Conservation (phyloP, 2,329 filamentous ascomycete genomes). For the Parascedosporium putredinis region DNA sequence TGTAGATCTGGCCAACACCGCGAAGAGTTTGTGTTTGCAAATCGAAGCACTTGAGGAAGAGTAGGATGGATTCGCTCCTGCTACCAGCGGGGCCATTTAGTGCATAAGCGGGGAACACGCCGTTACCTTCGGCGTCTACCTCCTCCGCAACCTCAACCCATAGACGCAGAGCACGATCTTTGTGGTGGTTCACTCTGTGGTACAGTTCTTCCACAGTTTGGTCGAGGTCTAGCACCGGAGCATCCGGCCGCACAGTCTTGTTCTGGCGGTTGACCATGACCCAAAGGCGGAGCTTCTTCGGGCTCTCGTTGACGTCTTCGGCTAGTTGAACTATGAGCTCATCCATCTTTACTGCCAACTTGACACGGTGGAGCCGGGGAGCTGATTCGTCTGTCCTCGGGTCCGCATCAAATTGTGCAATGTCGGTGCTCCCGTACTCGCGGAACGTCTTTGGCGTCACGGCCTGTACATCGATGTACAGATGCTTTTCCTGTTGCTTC, state of each 20-base stretch:
- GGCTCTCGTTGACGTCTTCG: constrained; percentile 55
- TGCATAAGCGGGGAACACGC: constrained; percentile 20
- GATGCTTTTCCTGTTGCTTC: constrained; percentile 86
- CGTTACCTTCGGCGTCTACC: constrained; percentile 54
- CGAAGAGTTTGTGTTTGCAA: constrained; percentile 61
- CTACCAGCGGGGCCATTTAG: constrained; percentile 16
- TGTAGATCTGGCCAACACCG: constrained; percentile 76
- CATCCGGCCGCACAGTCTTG: constrained; percentile 86
- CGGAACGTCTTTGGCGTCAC: constrained; percentile 75
- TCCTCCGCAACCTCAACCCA: constrained; percentile 76
- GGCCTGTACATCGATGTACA: constrained; percentile 78
- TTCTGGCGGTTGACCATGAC: constrained; percentile 98
- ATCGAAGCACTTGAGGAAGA: constrained; percentile 92
- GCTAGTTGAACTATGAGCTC: constrained; percentile 67
- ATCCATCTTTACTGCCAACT: constrained; percentile 63
- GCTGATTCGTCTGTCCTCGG: constrained; percentile 57
- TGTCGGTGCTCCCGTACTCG: constrained; percentile 72
- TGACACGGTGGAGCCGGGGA: constrained; percentile 61
- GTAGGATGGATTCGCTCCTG: constrained; percentile 58
- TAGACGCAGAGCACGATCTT: constrained; percentile 66
- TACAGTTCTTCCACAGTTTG: constrained; percentile 67
- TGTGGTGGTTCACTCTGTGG: constrained; percentile 39
- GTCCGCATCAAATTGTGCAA: constrained; percentile 58
- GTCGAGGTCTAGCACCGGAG: constrained; percentile 66
- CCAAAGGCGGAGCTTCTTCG: constrained; percentile 73